Evolutionary conservation across 768 basidiomycete genomes (phyloP).

Genomic region (Collybiopsis luxurians): DNA sequence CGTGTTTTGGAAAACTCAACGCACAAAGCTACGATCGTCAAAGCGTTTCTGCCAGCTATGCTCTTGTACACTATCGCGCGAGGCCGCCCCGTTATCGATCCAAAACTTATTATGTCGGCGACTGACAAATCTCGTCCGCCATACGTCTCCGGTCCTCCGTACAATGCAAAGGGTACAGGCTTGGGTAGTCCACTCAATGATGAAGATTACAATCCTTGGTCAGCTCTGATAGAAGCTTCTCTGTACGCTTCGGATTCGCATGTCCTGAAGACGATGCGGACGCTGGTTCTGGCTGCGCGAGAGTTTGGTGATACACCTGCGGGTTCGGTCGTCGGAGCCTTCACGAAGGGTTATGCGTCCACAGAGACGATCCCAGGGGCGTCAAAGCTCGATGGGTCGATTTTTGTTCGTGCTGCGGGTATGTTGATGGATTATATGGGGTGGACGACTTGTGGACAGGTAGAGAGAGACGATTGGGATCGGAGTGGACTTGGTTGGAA

Average conservation of each 20-base stretch:
- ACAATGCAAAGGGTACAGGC: constrained; percentile 17
- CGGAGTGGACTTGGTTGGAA: constrained; percentile 59
- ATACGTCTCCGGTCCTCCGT: constrained; percentile 1
- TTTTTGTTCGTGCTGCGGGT: constrained; percentile 60
- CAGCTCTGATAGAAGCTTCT: constrained; percentile 40
- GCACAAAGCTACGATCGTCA: constrained; percentile 45
- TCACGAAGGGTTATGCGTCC: constrained; percentile 20
- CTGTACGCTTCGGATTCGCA: constrained; percentile 54
- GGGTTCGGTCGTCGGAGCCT: constrained; percentile 41
- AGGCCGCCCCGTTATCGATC: constrained; percentile 53
- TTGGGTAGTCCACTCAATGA: constrained; percentile 35
- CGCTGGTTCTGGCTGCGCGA: constrained; percentile 45
- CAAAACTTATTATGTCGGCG: constrained; percentile 44
- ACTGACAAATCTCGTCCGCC: constrained; percentile 40
- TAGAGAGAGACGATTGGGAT: constrained; percentile 49
- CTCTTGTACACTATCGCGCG: constrained; percentile 36
- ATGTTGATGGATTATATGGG: constrained; percentile 53
- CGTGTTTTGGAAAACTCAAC: constrained; percentile 26
- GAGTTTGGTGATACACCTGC: constrained; percentile 40
- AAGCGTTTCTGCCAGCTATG: constrained; percentile 36
- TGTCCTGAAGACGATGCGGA: constrained; percentile 46
- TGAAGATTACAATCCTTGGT: constrained; percentile 50
- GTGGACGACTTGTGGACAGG: constrained; percentile 53
- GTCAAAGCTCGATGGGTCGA: constrained; percentile 45
- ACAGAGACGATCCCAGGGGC: neutral